Evolutionary conservation across 805 yeast species (phyloP), one percentile per base, ranked within the genome.

Genomic region (Yamadazyma paraphyllophila): DNA sequence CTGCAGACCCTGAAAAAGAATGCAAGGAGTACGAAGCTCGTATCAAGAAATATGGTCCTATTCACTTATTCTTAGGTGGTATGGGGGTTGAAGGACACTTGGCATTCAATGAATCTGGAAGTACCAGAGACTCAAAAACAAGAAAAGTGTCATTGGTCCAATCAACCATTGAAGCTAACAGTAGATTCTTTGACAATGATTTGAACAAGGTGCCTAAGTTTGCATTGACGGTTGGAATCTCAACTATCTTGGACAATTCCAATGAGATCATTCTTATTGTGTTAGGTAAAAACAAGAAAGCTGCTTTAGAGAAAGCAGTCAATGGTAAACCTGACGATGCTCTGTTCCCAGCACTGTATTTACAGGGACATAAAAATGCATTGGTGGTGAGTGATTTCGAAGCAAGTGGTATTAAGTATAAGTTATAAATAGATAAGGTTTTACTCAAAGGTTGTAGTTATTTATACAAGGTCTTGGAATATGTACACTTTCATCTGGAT

Each of bases 51-150:
- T 71, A 65, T 49, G 83, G 82, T 12, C 67, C 76, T 34, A 77
- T 80, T 48, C 69, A 80, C 54, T 62, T 80, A 43, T 80, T 79
- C 52, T 55, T 80, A 54, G 83, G 83, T 5, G 85, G 83, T 1
- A 64, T 80, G 54, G 83, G 85, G 1, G 78, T 81, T 12, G 80
- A 80, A 54, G 84, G 83, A 26, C 83, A 80, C 57, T 65, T 80
- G 53, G 83, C 84, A 1, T 80, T 80, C 55, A 80, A 80, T 60
- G 83, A 80, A 61, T 66, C 73, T 13, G 84, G 84, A 8, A 75
- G 81, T 5, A 24, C 68, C 2, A 68, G 78, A 46, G 58, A 61
- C 47, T 69, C 78, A 8, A 58, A 46, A 25, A 80, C 84, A 2
- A 63, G 84, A 48, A 60, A 62, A 47, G 78, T 80, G 33, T 53